phyloP scores from a whole-genome alignment of 108 stramenopile species.

The Cylindrotheca closterium region DNA sequence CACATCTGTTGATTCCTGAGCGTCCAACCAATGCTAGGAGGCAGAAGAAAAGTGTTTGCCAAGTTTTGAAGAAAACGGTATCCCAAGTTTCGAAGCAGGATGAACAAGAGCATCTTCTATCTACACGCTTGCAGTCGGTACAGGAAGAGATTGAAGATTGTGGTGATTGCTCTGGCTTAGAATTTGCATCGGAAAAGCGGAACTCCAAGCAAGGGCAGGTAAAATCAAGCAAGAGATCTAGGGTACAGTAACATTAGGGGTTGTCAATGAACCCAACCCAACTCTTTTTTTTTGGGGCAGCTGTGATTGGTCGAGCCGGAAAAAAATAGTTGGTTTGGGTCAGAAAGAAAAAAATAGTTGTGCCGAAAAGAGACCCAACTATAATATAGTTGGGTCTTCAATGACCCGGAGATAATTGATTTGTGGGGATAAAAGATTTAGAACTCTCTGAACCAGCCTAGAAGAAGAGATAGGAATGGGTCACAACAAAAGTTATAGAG shows the following conservation, averaged over 20 bases:
- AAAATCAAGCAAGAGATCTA: conserved; percentile 40
- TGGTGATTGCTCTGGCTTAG: conserved; percentile 17
- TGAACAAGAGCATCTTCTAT: not conserved
- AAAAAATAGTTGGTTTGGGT: too few relatives aligned
- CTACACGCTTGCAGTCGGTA: conserved; percentile 34
- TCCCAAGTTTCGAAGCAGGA: not conserved
- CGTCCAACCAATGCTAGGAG: not conserved
- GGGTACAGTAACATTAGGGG: conserved; percentile 38
- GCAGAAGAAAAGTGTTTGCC: not conserved
- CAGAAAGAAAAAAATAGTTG: too few relatives aligned
- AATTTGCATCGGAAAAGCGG: conserved; percentile 16
- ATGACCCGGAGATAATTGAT: too few relatives aligned
- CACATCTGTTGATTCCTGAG: conserved; percentile 6
- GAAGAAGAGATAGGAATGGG: too few relatives aligned
- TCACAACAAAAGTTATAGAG: too few relatives aligned
- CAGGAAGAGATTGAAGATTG: conserved; percentile 37
- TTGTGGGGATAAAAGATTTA: too few relatives aligned
- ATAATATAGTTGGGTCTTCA: too few relatives aligned
- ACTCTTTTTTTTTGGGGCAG: too few relatives aligned
- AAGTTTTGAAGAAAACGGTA: not conserved
- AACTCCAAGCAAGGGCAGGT: conserved; percentile 17
- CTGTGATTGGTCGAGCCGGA: too few relatives aligned
- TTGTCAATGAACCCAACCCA: too few relatives aligned
- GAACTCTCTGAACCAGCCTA: too few relatives aligned
- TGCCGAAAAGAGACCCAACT: too few relatives aligned